Percentiles rank a stretch among this genome's conserved stretches.
Conservation (phyloP, 164 flowering plant genomes). For the Berberis vulgaris region DNA sequence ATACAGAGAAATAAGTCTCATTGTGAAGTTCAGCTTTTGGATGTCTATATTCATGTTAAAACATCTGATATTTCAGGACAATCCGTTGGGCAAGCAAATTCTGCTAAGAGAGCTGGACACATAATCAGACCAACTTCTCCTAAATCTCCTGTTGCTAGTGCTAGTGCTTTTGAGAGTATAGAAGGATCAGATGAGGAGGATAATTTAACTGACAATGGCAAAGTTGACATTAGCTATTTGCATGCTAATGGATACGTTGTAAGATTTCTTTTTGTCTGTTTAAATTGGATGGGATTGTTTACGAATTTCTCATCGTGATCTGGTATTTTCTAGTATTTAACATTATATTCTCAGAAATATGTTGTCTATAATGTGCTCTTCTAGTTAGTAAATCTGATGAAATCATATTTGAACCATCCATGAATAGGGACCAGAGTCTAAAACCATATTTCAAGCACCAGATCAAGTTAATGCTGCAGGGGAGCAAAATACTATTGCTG, state of each 20-base stretch:
- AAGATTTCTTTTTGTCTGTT: slow-evolving; percentile 16
- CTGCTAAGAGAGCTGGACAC: slow-evolving; percentile 44
- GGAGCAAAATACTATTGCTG: slow-evolving; percentile 50
- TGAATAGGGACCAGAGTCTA: slow-evolving; percentile 36
- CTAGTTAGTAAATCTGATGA: background rate
- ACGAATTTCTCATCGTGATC: background rate
- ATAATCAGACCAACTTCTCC: slow-evolving; percentile 71
- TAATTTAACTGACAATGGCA: slow-evolving; percentile 46
- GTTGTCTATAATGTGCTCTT: background rate
- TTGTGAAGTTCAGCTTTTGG: background rate
- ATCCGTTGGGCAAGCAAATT: slow-evolving; percentile 28
- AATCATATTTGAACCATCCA: slow-evolving; percentile 6
- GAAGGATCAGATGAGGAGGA: slow-evolving; percentile 98
- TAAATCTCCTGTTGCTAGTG: slow-evolving; percentile 93
- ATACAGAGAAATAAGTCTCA: background rate
- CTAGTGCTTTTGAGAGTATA: slow-evolving; percentile 66
- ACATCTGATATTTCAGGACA: slow-evolving; percentile 37
- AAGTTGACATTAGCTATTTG: slow-evolving; percentile 52
- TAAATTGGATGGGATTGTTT: background rate
- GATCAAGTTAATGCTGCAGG: slow-evolving; percentile 41
- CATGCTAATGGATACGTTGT: slow-evolving; percentile 69
- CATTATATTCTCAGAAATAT: background rate
- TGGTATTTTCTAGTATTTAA: too few species aligned
- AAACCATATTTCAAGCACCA: slow-evolving; percentile 29
- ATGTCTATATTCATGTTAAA: background rate